Base-by-base conservation (phyloP, 768 basidiomycete genomes). In the Suillus cothurnatus region DNA sequence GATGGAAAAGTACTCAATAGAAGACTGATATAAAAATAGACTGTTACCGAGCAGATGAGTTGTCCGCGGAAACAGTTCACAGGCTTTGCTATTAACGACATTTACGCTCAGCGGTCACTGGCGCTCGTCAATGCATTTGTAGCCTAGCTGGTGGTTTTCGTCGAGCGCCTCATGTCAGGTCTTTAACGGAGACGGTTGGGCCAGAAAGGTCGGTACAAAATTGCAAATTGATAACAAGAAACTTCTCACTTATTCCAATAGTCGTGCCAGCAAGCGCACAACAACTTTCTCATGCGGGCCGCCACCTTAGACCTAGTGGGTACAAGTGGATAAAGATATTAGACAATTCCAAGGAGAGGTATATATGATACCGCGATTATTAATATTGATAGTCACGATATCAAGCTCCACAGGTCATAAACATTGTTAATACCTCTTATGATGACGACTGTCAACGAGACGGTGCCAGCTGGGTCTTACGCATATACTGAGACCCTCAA, bases 401-500 rank as follows among this genome's bases (percentile, higher is more conserved):
- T 14, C 5, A 23, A 31, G 26, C 14, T 31, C 28, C 50, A 52
- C 28, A 53, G 52, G 31, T 21, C 31, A 21, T 53, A 53, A 53
- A 53, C 52, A 23, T 6, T 47, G 23, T 21, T 45, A n/a, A 45
- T 45, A 45, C 52, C 9, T 19, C 15, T 26, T 17, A 39, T 19
- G 19, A 59, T 59, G 58, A 21, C 58, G 26, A 59, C 58, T 28
- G 11, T 6, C 28, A 39, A 39, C 1, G 26, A 58, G 11, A 28
- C 15, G 5, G 11, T 67, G 82, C 43, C 73, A 41, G 26, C 79
- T 49, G 92, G 92, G 23, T 87, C 78, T 26, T 94, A 93, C 71
- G 79, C 82, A 28, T 91, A 85, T 81, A 86, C 86, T 0, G 86
- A 89, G 69, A 86, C 88, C 1, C 80, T 93, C 65, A 88, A 88